Base-by-base conservation (phyloP, 805 yeast species). In the Candida qinlingensis region DNA sequence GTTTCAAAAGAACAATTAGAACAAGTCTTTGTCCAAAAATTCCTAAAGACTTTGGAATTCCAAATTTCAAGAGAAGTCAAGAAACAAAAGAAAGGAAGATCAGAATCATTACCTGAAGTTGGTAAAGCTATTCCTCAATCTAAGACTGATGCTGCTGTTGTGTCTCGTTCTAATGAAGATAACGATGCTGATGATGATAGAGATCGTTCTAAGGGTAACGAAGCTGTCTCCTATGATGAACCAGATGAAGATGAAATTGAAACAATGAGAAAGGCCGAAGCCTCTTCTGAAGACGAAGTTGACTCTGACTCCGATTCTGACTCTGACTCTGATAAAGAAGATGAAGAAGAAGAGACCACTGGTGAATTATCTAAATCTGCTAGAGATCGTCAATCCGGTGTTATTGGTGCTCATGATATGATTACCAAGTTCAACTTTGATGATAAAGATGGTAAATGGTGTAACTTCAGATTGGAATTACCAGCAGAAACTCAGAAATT, bases 211-310 rank as follows among this genome's bases (percentile, higher is more conserved):
- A 84, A 83, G 56, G 74, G 82, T 37, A 88, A 89, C 59, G 96
- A 91, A 70, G 83, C 96, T 13, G 92, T 87, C 37, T 89, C 97
- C 2, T 89, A 89, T 59, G 98, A 91, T 54, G 96, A 81, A 12
- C 96, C 97, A 34, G 98, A 91, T 69, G 97, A 91, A 54, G 98
- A 89, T 31, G 97, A 91, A 63, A 73, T 87, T 52, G 97, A 89
- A 65, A 87, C 87, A 45, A 87, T 88, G 91, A 83, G 83, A 68
- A 77, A 77, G 60, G 96, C 87, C 44, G 92, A 85, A 66, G 79
- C 84, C 58, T 81, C 91, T 38, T 81, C 83, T 50, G 89, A 81
- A 54, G 94, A 84, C 58, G 85, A 79, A 46, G 63, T 42, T 10
- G 72, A 65, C 40, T 71, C 71, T 36, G 52, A 71, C 29, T 68